Conservation (phyloP, 352 stramenopile genomes). For the Globisporangium mamillatum region DNA sequence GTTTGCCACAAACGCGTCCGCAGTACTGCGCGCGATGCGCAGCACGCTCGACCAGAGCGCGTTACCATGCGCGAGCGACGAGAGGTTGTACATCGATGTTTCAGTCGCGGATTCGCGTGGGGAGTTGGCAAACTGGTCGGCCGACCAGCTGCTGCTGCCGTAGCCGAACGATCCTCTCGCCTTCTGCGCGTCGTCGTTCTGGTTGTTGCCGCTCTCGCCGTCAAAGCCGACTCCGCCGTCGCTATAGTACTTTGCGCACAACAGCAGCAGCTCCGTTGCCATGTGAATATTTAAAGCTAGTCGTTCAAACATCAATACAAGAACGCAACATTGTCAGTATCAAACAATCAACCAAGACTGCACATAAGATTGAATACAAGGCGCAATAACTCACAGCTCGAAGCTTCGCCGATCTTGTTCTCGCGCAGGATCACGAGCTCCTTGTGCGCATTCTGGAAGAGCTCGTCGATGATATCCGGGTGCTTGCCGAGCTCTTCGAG, state of each 20-base stretch:
- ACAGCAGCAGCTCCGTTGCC: slow-evolving; percentile 56
- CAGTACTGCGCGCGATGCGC: slow-evolving; percentile 39
- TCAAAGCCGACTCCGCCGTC: slow-evolving; percentile 34
- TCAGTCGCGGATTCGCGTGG: slow-evolving; percentile 55
- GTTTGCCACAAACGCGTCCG: slow-evolving; percentile 45
- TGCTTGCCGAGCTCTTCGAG: slow-evolving; percentile 83
- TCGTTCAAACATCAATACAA: not conserved
- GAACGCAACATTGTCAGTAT: not conserved
- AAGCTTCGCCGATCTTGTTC: slow-evolving; percentile 45
- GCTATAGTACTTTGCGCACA: slow-evolving; percentile 60
- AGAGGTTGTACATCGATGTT: slow-evolving; percentile 82
- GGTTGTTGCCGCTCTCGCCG: slow-evolving; percentile 29
- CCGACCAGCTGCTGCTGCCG: slow-evolving; percentile 43
- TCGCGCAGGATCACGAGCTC: slow-evolving; percentile 57
- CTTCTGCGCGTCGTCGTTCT: slow-evolving; percentile 31
- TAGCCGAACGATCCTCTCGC: slow-evolving; percentile 44
- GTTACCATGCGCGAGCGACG: slow-evolving; percentile 47
- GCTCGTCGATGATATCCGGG: slow-evolving; percentile 51
- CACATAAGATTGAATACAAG: not conserved
- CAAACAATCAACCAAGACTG: not conserved
- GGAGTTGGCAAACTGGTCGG: slow-evolving; percentile 58
- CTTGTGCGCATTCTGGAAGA: slow-evolving; percentile 66
- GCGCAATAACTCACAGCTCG: slow-evolving; percentile 35
- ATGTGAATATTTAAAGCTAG: slow-evolving; percentile 71
- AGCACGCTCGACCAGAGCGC: slow-evolving; percentile 61